A percentile compares a stretch with the other conserved stretches of the same genome.
These are phyloP conservation scores for Calonectria pseudoreteaudii DNA, from an alignment of 2,329 filamentous ascomycete genomes.

Conservation along the genomic window DNA sequence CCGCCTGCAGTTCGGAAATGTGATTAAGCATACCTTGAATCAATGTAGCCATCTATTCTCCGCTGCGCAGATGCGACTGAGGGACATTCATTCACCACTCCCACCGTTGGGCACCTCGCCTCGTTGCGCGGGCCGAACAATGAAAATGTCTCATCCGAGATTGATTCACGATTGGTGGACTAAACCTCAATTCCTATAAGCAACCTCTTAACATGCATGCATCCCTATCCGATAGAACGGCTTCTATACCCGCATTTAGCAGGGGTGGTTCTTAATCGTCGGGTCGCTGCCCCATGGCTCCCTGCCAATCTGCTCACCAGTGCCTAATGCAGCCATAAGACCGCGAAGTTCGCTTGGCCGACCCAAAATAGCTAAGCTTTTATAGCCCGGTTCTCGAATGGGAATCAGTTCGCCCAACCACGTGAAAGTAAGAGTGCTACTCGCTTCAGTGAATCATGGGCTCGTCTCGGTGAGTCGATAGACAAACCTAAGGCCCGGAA, in stretches of 20 bases:
- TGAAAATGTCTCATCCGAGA: neutral
- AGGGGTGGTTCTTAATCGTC: neutral
- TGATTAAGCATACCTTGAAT: neutral
- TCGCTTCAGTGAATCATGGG: neutral
- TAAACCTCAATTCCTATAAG: neutral
- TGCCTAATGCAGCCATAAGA: slow-evolving; percentile 8
- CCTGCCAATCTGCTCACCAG: slow-evolving; percentile 8
- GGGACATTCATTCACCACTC: neutral
- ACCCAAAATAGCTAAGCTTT: slow-evolving; percentile 5
- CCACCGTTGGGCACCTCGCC: neutral
- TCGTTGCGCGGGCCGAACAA: neutral
- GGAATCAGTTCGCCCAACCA: neutral
- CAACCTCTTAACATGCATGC: neutral
- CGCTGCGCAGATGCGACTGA: neutral
- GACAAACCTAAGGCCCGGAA: neutral
- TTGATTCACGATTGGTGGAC: neutral
- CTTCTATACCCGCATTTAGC: neutral
- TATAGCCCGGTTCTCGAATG: neutral
- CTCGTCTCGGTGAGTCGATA: neutral
- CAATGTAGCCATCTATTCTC: neutral
- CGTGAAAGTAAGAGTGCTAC: neutral
- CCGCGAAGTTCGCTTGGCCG: neutral
- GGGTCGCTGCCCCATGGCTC: neutral
- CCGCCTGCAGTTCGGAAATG: neutral
- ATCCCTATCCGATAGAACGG: neutral